Percentiles rank a stretch among this genome's conserved stretches.
These are phyloP conservation scores for Mycena citricolor DNA, from an alignment of 1,284 basidiomycete genomes.

Conservation along the genomic window DNA sequence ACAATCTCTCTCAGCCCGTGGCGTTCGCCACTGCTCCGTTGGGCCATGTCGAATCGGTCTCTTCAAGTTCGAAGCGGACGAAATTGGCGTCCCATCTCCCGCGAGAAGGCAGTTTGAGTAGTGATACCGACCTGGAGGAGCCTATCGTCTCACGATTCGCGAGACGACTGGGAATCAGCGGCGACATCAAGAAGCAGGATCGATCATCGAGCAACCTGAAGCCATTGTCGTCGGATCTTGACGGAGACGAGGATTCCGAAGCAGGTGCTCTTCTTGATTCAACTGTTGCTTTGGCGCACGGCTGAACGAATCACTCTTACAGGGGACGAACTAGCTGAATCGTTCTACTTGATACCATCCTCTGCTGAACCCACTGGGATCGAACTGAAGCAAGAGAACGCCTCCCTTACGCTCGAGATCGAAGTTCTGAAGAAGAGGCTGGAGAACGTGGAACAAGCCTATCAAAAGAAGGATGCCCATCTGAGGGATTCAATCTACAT, in stretches of 20 bases:
- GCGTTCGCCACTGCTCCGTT: conserved; percentile 82
- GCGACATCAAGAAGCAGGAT: conserved; percentile 25
- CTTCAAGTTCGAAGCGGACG: no score
- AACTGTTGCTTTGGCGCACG: conserved; percentile 1
- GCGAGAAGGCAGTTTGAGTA: conserved; percentile 53
- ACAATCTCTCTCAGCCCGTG: conserved; percentile 78
- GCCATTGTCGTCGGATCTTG: conserved; percentile 28
- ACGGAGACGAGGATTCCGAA: conserved; percentile 42
- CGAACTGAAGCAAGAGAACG: conserved; percentile 64
- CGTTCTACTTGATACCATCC: conserved; percentile 73
- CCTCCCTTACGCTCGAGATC: conserved; percentile 56
- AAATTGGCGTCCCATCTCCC: no score
- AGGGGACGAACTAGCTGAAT: conserved; percentile 71
- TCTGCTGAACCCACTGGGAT: conserved; percentile 46
- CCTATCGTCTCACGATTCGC: conserved; percentile 51
- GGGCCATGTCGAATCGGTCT: conserved; percentile 37
- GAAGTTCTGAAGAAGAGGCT: conserved; percentile 56
- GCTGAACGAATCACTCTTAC: conserved; percentile 9
- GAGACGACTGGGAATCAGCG: conserved; percentile 42
- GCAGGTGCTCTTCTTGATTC: conserved; percentile 34
- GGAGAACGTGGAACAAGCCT: conserved; percentile 54
- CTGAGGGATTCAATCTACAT: conserved; percentile 76
- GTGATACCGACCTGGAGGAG: conserved; percentile 67
- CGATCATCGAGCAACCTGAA: conserved; percentile 15
- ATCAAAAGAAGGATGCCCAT: conserved; percentile 76